Percentiles rank a stretch among this genome's conserved stretches.
Evolutionary conservation across 805 yeast genomes (phyloP).

Genomic region (Kluyveromyces dobzhanskii): DNA sequence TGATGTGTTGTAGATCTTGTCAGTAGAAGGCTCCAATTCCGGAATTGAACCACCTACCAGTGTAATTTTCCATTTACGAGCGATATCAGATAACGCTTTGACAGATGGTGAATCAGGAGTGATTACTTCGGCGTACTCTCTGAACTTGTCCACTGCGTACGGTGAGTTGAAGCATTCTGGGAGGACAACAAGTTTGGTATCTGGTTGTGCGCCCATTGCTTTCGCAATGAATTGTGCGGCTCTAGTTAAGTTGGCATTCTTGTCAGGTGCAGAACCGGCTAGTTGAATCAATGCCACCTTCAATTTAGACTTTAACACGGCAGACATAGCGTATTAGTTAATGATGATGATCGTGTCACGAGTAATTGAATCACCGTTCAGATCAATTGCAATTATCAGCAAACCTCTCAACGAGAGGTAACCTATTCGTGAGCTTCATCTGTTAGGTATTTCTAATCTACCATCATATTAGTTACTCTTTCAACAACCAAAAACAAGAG

Average conservation of each 20-base stretch:
- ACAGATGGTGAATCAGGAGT: constrained; percentile 68
- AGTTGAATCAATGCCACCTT: constrained; percentile 83
- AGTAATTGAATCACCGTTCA: too few relatives aligned
- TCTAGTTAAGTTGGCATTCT: constrained; percentile 63
- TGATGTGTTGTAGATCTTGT: constrained; percentile 62
- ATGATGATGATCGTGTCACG: too few relatives aligned
- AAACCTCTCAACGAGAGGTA: too few relatives aligned
- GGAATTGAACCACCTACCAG: constrained; percentile 92
- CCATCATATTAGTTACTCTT: too few relatives aligned
- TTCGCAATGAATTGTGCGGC: constrained; percentile 55
- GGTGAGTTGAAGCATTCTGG: constrained; percentile 98
- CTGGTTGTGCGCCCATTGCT: constrained; percentile 51
- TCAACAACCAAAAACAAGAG: too few relatives aligned
- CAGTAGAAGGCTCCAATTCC: constrained; percentile 51
- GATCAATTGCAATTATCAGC: too few relatives aligned
- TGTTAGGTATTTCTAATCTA: too few relatives aligned
- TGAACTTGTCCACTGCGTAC: constrained; percentile 78
- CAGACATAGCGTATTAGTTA: constrained; percentile 3
- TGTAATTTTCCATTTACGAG: constrained; percentile 52
- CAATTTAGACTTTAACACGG: constrained; percentile 41
- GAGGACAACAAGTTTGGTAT: constrained; percentile 68
- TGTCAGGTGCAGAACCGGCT: constrained; percentile 62
- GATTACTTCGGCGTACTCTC: constrained; percentile 80
- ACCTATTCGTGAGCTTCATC: too few relatives aligned
- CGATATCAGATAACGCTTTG: constrained; percentile 50